Percentiles rank a stretch among this genome's conserved stretches.
Conservation (phyloP, 176 grass and related monocot species). For the Cocos nucifera region DNA sequence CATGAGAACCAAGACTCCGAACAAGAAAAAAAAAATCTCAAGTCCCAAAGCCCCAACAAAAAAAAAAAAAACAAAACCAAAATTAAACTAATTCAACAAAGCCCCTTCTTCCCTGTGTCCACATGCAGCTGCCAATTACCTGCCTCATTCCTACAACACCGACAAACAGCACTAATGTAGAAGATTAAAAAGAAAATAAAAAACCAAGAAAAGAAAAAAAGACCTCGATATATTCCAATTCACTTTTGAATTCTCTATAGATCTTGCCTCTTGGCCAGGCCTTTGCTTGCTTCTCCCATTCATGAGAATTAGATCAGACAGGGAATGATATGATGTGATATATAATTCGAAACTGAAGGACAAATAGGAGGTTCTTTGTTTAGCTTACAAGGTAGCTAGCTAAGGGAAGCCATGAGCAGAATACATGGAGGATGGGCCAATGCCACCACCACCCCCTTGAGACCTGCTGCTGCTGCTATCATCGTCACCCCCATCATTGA, state of each 20-base stretch:
- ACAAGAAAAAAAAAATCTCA: neutral
- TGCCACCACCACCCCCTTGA: neutral
- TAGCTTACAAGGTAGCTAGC: slow-evolving; percentile 3
- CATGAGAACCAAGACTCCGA: neutral
- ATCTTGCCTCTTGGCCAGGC: neutral
- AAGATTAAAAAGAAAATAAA: neutral
- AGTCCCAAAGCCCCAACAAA: neutral
- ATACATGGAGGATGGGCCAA: neutral
- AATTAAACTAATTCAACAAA: neutral
- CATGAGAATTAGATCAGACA: neutral
- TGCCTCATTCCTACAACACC: neutral
- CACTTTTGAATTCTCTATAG: no score
- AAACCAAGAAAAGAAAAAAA: no score
- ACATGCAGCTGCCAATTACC: neutral
- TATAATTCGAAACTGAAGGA: neutral
- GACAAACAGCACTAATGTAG: neutral
- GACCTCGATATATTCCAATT: no score
- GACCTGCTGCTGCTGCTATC: slow-evolving; percentile 1
- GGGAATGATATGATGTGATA: neutral
- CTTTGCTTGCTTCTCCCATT: neutral
- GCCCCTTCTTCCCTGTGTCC: neutral
- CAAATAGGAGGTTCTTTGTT: slow-evolving; percentile 8
- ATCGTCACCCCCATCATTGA: slow-evolving; percentile 38
- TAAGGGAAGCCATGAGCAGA: neutral
- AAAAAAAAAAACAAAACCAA: neutral